phyloP scores from a whole-genome alignment of 495 filamentous ascomycete species.

The Talaromyces thailandensis region DNA sequence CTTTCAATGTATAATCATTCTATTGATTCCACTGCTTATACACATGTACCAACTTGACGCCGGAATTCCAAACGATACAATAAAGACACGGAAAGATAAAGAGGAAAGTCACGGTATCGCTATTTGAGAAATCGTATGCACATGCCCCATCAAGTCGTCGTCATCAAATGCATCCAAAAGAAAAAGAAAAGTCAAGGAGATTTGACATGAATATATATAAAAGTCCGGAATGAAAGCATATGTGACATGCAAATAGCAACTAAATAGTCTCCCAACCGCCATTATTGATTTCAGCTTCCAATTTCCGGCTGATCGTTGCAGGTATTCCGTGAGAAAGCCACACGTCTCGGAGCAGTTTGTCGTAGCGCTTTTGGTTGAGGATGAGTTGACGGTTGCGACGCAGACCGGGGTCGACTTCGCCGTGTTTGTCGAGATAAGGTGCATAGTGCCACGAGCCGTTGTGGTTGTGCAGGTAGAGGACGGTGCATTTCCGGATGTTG shows the following conservation, averaged over 20 bases:
- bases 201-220: background rate
- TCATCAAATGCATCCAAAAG: background rate
- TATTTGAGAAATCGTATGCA: background rate
- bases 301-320: constrained; percentile 76
- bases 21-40: background rate
- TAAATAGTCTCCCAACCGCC: constrained; percentile 94
- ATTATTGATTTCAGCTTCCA: constrained; percentile 92
- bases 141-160: constrained; percentile 1
- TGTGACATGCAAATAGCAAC: constrained; percentile 1
- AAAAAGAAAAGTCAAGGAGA: background rate
- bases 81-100: background rate
- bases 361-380: constrained; percentile 88
- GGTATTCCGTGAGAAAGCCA: constrained; percentile 86
- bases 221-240: background rate
- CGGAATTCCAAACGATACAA: background rate
- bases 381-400: constrained; percentile 77
- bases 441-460: constrained; percentile 79
- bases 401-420: constrained; percentile 82
- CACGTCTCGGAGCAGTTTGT: constrained; percentile 70
- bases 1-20: background rate
- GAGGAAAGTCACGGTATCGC: background rate
- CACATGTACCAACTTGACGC: background rate
- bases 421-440: constrained; percentile 91
- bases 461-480: constrained; percentile 74
- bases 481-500: constrained; percentile 89